A percentile compares a stretch with the other conserved stretches of the same genome.
phyloP scores from a whole-genome alignment of 225 moss, liverwort and hornwort species.

The Bryoerythrophyllum caledonicum region DNA sequence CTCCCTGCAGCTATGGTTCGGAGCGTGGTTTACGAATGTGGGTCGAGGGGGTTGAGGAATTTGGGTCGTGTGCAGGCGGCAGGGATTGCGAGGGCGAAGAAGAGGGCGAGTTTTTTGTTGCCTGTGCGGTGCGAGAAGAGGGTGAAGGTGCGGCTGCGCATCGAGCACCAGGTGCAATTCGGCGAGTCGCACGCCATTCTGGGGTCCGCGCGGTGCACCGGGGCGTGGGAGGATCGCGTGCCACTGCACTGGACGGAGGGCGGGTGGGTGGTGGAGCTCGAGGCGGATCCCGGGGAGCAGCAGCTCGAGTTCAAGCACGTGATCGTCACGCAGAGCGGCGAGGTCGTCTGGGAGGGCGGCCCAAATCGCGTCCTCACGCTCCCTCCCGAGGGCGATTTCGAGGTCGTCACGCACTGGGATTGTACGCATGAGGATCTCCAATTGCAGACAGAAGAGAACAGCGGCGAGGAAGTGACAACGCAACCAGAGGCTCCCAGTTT shows the following conservation, averaged over 20 bases:
- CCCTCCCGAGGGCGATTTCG: constrained; percentile 56
- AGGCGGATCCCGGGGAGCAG: constrained; percentile 43
- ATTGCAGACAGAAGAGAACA: constrained; percentile 21
- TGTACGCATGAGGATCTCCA: constrained; percentile 66
- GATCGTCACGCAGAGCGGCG: constrained; percentile 58
- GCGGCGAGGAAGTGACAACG: no score
- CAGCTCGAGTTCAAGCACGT: constrained; percentile 78
- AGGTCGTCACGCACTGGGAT: constrained; percentile 80
- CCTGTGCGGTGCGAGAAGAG: constrained; percentile 63
- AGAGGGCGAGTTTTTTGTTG: constrained; percentile 20
- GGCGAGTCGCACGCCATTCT: constrained; percentile 80
- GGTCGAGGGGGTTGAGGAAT: neutral
- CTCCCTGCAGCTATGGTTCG: neutral
- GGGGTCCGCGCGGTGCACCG: constrained; percentile 68
- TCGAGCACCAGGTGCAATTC: constrained; percentile 86
- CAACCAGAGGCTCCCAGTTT: constrained; percentile 13
- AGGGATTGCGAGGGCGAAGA: neutral
- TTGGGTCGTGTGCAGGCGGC: neutral
- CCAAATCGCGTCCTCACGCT: constrained; percentile 59
- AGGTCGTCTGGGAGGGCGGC: constrained; percentile 75
- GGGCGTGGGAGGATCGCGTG: constrained; percentile 70
- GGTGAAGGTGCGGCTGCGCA: constrained; percentile 70
- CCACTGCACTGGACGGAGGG: constrained; percentile 71
- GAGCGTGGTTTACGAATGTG: neutral
- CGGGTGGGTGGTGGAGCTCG: constrained; percentile 87